Conservation (phyloP, 768 basidiomycete species). For the Serendipita indica region DNA sequence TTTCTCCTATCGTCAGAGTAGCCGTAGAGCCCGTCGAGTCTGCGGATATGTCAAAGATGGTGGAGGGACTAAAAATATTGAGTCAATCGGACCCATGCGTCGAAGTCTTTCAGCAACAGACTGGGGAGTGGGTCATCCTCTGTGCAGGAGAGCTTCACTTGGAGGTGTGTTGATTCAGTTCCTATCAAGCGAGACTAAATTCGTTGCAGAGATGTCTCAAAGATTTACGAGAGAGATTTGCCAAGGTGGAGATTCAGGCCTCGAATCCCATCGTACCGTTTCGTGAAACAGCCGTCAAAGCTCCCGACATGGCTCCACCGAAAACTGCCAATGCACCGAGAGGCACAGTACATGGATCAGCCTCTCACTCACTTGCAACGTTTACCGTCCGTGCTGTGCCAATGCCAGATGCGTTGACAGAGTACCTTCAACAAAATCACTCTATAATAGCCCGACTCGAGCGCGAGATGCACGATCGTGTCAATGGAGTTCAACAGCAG, state of each 20-base stretch:
- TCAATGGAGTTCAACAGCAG: conserved; percentile 16
- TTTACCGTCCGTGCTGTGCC: conserved; percentile 78
- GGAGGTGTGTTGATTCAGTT: conserved; percentile 40
- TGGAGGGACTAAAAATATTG: conserved; percentile 74
- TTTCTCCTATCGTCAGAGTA: conserved; percentile 84
- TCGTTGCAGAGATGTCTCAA: conserved; percentile 69
- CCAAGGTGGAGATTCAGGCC: conserved; percentile 79
- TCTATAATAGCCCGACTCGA: conserved; percentile 46
- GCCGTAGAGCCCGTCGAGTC: conserved; percentile 70
- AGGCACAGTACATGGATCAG: conserved; percentile 62
- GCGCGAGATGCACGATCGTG: conserved; percentile 25
- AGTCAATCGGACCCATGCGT: conserved; percentile 95
- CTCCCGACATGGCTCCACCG: conserved; percentile 73
- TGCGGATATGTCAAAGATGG: conserved; percentile 75
- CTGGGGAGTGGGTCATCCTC: conserved; percentile 92
- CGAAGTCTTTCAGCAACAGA: conserved; percentile 92
- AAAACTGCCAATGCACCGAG: conserved; percentile 56
- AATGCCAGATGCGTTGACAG: conserved; percentile 51
- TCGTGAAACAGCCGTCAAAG: conserved; percentile 83
- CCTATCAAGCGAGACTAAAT: background rate
- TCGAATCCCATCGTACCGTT: conserved; percentile 97
- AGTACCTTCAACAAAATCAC: conserved; percentile 67
- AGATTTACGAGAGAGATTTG: conserved; percentile 91
- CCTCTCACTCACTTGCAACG: conserved; percentile 53
- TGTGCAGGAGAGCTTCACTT: conserved; percentile 92